Conservation (phyloP, 805 yeast species). For the Kluyveromyces starmeri region DNA sequence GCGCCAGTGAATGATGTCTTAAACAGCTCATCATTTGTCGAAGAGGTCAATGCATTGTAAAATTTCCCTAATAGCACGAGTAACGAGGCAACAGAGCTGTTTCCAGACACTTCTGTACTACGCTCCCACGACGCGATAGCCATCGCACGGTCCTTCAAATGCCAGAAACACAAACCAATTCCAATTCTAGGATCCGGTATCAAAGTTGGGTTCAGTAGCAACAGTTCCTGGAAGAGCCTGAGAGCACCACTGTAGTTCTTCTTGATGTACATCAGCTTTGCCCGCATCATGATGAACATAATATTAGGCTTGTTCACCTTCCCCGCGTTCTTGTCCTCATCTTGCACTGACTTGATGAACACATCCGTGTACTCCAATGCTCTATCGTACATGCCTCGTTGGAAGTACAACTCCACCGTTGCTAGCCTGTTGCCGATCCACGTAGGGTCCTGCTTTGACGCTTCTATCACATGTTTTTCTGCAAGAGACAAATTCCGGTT, state of each 20-base stretch:
- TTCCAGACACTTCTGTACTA: conserved; percentile 55
- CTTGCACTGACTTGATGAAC: conserved; percentile 36
- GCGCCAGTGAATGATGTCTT: conserved; percentile 49
- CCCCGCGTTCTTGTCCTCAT: conserved; percentile 26
- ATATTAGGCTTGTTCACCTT: conserved; percentile 51
- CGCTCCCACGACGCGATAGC: conserved; percentile 82
- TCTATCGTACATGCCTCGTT: conserved; percentile 54
- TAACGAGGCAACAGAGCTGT: conserved; percentile 51
- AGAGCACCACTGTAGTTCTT: conserved; percentile 67
- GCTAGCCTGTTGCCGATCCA: conserved; percentile 49
- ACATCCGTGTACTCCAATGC: conserved; percentile 64
- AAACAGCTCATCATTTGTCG: conserved; percentile 45
- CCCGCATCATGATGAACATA: conserved; percentile 75
- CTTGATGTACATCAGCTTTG: conserved; percentile 66
- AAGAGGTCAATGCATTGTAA: conserved; percentile 50
- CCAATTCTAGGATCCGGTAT: conserved; percentile 93
- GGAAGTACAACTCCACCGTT: conserved; percentile 54
- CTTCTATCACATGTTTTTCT: conserved; percentile 37
- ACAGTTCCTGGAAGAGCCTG: conserved; percentile 73
- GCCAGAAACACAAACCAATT: conserved; percentile 91
- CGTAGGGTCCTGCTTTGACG: conserved; percentile 38
- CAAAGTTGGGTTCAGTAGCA: conserved; percentile 65
- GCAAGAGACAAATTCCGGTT: conserved; percentile 33
- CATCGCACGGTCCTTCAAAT: conserved; percentile 63
- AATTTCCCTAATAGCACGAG: conserved; percentile 61